phyloP scores from a whole-genome alignment of 495 filamentous ascomycete genomes.

The Tirmania nivea region DNA sequence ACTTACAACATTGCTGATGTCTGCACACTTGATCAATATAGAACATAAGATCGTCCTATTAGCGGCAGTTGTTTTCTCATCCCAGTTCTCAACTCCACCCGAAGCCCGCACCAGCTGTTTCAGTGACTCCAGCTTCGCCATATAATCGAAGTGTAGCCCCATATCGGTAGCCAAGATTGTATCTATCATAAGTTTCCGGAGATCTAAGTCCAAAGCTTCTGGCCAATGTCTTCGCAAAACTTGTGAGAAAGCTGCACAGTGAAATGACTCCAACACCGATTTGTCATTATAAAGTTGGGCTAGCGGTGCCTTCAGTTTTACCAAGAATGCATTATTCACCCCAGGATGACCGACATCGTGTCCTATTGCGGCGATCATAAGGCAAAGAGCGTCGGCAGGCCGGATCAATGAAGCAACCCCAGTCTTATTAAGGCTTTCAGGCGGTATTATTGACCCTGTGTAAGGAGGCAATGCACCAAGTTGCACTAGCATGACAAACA shows the following conservation, averaged over 20 bases:
- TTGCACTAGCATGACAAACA: slow-evolving; percentile 74
- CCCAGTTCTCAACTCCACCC: slow-evolving; percentile 43
- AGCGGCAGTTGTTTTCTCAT: slow-evolving; percentile 42
- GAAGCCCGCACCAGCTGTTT: slow-evolving; percentile 52
- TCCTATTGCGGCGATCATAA: slow-evolving; percentile 84
- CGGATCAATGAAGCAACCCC: slow-evolving; percentile 28
- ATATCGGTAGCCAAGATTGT: slow-evolving; percentile 93
- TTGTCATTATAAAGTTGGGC: slow-evolving; percentile 97
- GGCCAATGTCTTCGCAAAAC: slow-evolving; percentile 90
- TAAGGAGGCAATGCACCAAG: slow-evolving; percentile 60
- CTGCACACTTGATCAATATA: slow-evolving; percentile 88
- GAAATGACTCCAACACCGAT: slow-evolving; percentile 91
- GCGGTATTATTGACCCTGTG: slow-evolving; percentile 10
- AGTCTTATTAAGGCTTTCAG: slow-evolving; percentile 2
- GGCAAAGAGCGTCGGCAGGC: slow-evolving; percentile 70
- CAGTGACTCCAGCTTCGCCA: slow-evolving; percentile 56
- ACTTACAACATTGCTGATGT: slow-evolving; percentile 92
- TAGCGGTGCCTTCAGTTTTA: slow-evolving; percentile 77
- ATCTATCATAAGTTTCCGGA: slow-evolving; percentile 81
- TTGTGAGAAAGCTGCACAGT: slow-evolving; percentile 92
- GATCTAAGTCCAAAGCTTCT: slow-evolving; percentile 40
- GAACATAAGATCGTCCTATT: slow-evolving; percentile 63
- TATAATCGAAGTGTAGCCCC: slow-evolving; percentile 89
- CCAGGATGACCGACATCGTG: slow-evolving; percentile 96
- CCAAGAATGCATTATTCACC: slow-evolving; percentile 91